These are phyloP conservation scores for Astragalus membranaceus DNA, from an alignment of 306 rosid species.

Conservation along the genomic window DNA sequence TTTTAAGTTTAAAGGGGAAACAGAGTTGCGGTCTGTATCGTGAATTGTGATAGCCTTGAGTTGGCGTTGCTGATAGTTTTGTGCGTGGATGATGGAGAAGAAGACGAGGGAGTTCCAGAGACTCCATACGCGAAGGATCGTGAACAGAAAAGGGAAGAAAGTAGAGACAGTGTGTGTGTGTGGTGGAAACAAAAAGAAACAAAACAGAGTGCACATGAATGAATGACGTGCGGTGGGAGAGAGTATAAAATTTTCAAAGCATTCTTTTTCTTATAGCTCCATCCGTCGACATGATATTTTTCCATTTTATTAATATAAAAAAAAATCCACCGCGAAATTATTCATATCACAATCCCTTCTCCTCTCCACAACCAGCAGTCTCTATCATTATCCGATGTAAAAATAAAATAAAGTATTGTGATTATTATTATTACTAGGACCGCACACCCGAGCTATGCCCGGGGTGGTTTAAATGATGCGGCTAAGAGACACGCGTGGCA, in stretches of 20 bases:
- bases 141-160: neutral
- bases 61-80: neutral
- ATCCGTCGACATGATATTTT: neutral
- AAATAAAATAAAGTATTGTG: no score
- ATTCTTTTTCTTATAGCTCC: neutral
- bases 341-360: no score
- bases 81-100: conserved; percentile 12
- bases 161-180: neutral
- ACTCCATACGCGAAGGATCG: conserved; percentile 51
- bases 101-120: conserved; percentile 28
- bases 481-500: no score
- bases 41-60: neutral
- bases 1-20: conserved; percentile 20
- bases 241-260: neutral
- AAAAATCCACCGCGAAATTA: no score
- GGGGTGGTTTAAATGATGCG: no score
- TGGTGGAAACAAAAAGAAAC: neutral
- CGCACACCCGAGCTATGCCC: no score
- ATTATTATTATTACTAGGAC: no score
- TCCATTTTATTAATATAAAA: no score
- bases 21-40: conserved; percentile 10
- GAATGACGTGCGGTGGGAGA: neutral
- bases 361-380: no score
- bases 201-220: neutral
- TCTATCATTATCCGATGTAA: no score